These are phyloP conservation scores for Nakazawaea populi DNA, from an alignment of 805 yeast genomes.

Conservation along the genomic window DNA sequence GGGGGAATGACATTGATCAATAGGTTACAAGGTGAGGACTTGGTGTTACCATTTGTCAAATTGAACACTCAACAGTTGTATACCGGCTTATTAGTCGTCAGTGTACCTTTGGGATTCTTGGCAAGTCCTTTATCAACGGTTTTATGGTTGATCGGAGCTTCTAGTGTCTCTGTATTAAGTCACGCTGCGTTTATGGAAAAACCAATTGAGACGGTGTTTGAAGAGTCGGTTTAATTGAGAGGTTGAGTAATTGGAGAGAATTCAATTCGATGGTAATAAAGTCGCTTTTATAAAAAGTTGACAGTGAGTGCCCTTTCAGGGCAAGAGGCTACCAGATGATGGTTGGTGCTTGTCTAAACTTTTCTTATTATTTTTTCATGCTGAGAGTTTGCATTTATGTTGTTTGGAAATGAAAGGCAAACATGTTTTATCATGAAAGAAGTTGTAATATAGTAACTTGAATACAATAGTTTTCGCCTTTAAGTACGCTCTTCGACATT, in stretches of 20 bases:
- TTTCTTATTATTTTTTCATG: not conserved
- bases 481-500: too few relatives aligned
- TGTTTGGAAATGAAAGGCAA: not conserved
- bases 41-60: slow-evolving; percentile 64
- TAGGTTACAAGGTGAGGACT: slow-evolving; percentile 75
- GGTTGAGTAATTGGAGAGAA: too few relatives aligned
- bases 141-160: slow-evolving; percentile 87
- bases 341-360: too few relatives aligned
- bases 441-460: not conserved
- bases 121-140: slow-evolving; percentile 88
- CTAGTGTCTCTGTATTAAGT: slow-evolving; percentile 68
- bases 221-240: slow-evolving; percentile 47
- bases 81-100: slow-evolving; percentile 68
- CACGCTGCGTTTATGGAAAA: slow-evolving; percentile 86
- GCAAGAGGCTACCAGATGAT: too few relatives aligned
- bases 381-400: not conserved
- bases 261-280: too few relatives aligned
- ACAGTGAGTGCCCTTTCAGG: too few relatives aligned
- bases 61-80: slow-evolving; percentile 72
- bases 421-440: not conserved
- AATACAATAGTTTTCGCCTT: too few relatives aligned
- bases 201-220: slow-evolving; percentile 87
- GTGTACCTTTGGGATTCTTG: slow-evolving; percentile 74
- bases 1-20: slow-evolving; percentile 77
- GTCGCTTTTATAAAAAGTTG: too few relatives aligned